A percentile compares a stretch with the other conserved stretches of the same genome.
These are phyloP conservation scores for Pythium periplocum DNA, from an alignment of 352 stramenopile genomes.

Conservation along the genomic window DNA sequence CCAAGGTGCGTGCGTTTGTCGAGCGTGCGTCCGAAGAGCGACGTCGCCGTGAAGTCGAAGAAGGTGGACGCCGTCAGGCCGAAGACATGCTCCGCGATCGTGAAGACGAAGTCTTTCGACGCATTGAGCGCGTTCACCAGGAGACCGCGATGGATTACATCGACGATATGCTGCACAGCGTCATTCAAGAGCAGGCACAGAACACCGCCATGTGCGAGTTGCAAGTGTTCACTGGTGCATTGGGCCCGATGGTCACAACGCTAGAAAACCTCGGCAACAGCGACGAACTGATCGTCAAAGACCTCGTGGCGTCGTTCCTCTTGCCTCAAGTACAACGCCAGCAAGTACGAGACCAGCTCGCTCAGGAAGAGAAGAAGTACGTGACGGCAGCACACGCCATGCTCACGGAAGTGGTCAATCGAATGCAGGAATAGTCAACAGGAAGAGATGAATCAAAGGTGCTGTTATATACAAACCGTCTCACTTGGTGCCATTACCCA, in stretches of 20 bases:
- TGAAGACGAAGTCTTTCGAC: slow-evolving; percentile 78
- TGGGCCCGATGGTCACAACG: slow-evolving; percentile 44
- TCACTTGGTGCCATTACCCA: slow-evolving; percentile 9
- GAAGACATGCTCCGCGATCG: slow-evolving; percentile 79
- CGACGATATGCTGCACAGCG: slow-evolving; percentile 50
- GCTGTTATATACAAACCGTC: slow-evolving; percentile 8
- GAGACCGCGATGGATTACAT: slow-evolving; percentile 73
- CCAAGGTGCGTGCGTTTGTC: slow-evolving; percentile 74
- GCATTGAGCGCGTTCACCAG: slow-evolving; percentile 73
- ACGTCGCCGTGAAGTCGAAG: slow-evolving; percentile 71
- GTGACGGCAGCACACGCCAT: slow-evolving; percentile 52
- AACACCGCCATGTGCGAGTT: slow-evolving; percentile 42
- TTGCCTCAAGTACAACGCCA: slow-evolving; percentile 72
- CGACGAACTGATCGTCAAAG: slow-evolving; percentile 63
- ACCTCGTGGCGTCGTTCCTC: slow-evolving; percentile 78
- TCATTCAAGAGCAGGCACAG: slow-evolving; percentile 49
- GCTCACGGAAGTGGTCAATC: slow-evolving; percentile 29
- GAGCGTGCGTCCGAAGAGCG: slow-evolving; percentile 59
- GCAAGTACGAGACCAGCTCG: slow-evolving; percentile 49
- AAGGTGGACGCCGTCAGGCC: slow-evolving; percentile 82
- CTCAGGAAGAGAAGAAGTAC: slow-evolving; percentile 60
- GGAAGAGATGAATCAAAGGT: background rate
- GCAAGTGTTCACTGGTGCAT: slow-evolving; percentile 32
- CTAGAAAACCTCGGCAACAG: slow-evolving; percentile 43
- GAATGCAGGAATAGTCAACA: background rate